phyloP scores from a whole-genome alignment of 306 rosid species.

The Quercus dentata region DNA sequence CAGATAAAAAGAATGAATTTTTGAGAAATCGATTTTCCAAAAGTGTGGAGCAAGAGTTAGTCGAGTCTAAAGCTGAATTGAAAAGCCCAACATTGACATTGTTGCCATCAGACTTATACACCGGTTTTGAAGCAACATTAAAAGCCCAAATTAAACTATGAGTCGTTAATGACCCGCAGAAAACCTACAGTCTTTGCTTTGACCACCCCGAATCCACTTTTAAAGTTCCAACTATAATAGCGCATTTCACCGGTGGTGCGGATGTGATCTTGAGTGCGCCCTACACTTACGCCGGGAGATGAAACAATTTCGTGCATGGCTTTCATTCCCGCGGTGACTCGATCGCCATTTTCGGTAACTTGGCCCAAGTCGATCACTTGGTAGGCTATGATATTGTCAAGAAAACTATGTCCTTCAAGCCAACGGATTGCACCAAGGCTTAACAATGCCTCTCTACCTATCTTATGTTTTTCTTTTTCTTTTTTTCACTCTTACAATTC shows the following conservation, averaged over 20 bases:
- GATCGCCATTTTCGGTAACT: slow-evolving; percentile 35
- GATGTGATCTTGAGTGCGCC: slow-evolving; percentile 21
- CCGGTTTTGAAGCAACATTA: slow-evolving; percentile 13
- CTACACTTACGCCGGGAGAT: slow-evolving; percentile 20
- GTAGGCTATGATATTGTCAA: slow-evolving; percentile 51
- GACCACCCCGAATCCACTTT: neutral
- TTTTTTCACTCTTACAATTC: too few relatives aligned
- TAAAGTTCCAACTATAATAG: slow-evolving; percentile 10
- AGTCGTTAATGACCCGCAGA: too few relatives aligned
- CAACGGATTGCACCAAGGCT: slow-evolving; percentile 20
- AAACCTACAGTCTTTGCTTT: slow-evolving; percentile 23
- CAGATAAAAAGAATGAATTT: too few relatives aligned
- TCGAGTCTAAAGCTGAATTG: too few relatives aligned
- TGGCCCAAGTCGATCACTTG: slow-evolving; percentile 44
- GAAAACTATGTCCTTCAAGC: slow-evolving; percentile 39
- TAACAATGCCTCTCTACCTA: too few relatives aligned
- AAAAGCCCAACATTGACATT: slow-evolving; percentile 21
- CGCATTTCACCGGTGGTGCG: slow-evolving; percentile 37
- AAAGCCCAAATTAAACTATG: neutral
- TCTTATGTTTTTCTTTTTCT: too few relatives aligned
- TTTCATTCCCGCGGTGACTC: neutral
- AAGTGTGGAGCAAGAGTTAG: too few relatives aligned
- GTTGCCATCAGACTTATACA: slow-evolving; percentile 17
- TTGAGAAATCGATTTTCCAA: too few relatives aligned
- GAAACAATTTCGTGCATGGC: slow-evolving; percentile 38